Conservation (phyloP, 2,329 filamentous ascomycete species). For the Purpureocillium lavendulum region DNA sequence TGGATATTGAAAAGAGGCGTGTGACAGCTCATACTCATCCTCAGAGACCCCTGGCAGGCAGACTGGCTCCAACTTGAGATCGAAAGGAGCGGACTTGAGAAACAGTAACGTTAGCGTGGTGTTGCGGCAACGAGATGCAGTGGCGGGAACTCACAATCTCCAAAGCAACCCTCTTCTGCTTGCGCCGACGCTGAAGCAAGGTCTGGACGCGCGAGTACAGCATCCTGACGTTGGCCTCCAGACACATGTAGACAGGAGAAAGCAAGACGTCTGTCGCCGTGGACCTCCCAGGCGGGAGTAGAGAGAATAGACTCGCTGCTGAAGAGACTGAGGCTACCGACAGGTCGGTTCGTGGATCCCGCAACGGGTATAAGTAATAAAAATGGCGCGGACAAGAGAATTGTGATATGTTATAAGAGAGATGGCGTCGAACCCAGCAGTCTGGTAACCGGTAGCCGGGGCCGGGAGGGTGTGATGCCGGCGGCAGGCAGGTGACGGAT, state of each 20-base stretch:
- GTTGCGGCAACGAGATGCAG: not conserved
- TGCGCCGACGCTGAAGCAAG: slow-evolving; percentile 31
- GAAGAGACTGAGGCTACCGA: not conserved
- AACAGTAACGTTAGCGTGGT: slow-evolving; percentile 11
- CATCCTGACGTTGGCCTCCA: slow-evolving; percentile 34
- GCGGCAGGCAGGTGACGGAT: too few species aligned
- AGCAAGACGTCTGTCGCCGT: too few species aligned
- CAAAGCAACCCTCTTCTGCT: slow-evolving; percentile 27
- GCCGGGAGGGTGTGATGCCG: too few species aligned
- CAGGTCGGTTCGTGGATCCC: too few species aligned
- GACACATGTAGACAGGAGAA: slow-evolving; percentile 16
- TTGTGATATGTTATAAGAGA: too few species aligned
- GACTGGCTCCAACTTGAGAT: slow-evolving; percentile 47
- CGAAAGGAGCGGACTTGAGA: slow-evolving; percentile 49
- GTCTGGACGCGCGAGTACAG: slow-evolving; percentile 35
- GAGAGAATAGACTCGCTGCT: too few species aligned
- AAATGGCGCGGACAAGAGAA: too few species aligned
- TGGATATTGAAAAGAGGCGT: too few species aligned
- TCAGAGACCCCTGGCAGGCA: slow-evolving; percentile 46
- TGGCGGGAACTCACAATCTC: slow-evolving; percentile 34
- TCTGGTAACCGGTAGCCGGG: too few species aligned
- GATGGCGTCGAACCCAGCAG: too few species aligned
- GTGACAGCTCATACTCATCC: slow-evolving; percentile 42
- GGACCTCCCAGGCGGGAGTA: too few species aligned
- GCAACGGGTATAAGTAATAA: too few species aligned